Evolutionary conservation across 257 asterid genomes (phyloP).

Genomic region (Penstemon barbatus): DNA sequence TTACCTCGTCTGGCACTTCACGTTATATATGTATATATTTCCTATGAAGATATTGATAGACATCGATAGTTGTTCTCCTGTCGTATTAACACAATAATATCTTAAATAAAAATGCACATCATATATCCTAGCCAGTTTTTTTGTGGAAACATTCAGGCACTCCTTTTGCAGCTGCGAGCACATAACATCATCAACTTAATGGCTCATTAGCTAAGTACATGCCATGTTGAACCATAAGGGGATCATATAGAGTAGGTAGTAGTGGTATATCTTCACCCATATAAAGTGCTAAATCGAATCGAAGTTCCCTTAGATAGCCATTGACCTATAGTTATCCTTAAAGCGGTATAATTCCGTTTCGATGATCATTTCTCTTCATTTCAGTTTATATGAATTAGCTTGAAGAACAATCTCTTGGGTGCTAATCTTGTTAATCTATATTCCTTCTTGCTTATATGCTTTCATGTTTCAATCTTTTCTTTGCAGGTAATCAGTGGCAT

Average conservation of each 20-base stretch:
- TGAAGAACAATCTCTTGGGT: conserved; percentile 13
- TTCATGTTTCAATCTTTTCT: conserved; percentile 22
- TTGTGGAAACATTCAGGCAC: no score
- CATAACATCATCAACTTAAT: no score
- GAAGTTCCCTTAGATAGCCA: no score
- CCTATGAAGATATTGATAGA: background rate
- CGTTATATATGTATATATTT: background rate
- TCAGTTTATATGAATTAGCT: conserved; percentile 7
- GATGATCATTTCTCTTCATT: background rate
- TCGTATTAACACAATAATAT: background rate
- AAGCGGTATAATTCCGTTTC: no score
- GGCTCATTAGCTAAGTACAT: no score
- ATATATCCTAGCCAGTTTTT: no score
- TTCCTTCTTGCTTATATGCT: conserved; percentile 13
- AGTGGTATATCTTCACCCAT: background rate
- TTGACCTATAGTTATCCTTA: no score
- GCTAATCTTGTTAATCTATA: conserved; percentile 11
- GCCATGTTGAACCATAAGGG: background rate
- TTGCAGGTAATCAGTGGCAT: conserved; percentile 91
- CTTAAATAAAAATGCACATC: background rate
- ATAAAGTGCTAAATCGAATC: background rate
- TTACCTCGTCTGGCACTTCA: background rate
- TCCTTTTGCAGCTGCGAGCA: no score
- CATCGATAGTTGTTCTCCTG: background rate
- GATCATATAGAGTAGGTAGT: background rate